Conservation (phyloP, 768 basidiomycete genomes). For the Calocera viscosa region DNA sequence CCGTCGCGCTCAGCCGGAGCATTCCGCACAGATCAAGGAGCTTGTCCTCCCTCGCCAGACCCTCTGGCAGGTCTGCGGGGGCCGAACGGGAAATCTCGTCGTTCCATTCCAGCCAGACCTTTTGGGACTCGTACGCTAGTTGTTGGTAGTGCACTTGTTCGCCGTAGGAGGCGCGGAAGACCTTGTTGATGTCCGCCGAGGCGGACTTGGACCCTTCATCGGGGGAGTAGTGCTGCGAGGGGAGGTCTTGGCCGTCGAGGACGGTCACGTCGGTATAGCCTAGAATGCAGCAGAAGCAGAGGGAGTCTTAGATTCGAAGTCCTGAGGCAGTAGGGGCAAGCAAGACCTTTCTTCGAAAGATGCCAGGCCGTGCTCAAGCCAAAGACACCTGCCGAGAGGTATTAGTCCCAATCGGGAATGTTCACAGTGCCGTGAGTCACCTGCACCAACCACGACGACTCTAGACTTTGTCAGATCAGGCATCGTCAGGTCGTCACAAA, state of each 20-base stretch:
- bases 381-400: not conserved
- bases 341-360: not conserved
- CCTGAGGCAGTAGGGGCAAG: not conserved
- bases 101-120: not conserved
- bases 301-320: not conserved
- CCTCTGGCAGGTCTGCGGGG: not conserved
- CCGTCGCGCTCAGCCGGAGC: constrained; percentile 1
- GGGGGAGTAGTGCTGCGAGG: not conserved
- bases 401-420: not conserved
- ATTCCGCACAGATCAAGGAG: not conserved
- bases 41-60: not conserved
- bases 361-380: constrained; percentile 3
- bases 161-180: constrained; percentile 3
- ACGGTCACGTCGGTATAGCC: not conserved
- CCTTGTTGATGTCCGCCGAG: constrained; percentile 4
- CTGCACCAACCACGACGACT: not conserved
- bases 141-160: constrained; percentile 4
- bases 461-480: too few relatives aligned
- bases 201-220: not conserved
- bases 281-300: not conserved
- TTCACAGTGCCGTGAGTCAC: not conserved
- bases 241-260: not conserved
- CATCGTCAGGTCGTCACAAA: too few relatives aligned
- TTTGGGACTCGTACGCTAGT: not conserved
- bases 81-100: not conserved